Evolutionary conservation across 495 filamentous ascomycete genomes (phyloP).

Genomic region (Penicillium cataractarum): DNA sequence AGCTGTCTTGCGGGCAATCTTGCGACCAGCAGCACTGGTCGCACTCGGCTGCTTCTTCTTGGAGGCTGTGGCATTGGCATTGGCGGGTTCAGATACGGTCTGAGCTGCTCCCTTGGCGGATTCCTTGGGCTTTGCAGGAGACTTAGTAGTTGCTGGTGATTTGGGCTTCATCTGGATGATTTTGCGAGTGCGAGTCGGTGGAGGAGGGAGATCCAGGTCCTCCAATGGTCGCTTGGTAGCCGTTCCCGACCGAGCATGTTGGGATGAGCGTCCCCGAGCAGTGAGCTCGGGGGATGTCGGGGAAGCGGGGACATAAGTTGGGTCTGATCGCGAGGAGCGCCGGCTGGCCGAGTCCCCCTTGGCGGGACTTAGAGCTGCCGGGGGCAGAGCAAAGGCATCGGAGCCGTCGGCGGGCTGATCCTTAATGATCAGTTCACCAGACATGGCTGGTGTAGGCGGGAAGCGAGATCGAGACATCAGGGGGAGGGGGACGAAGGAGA

Average conservation of each 20-base stretch:
- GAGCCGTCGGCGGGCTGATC: conserved; percentile 60
- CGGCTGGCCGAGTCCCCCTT: conserved; percentile 43
- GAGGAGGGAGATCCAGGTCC: conserved; percentile 82
- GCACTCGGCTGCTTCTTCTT: conserved; percentile 72
- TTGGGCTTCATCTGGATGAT: conserved; percentile 96
- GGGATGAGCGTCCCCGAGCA: conserved; percentile 45
- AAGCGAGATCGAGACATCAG: conserved; percentile 75
- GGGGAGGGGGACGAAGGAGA: conserved; percentile 9
- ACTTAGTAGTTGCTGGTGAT: conserved; percentile 31
- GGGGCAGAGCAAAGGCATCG: conserved; percentile 79
- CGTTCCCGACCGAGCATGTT: conserved; percentile 57
- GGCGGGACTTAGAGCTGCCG: conserved; percentile 67
- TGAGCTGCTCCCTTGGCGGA: conserved; percentile 34
- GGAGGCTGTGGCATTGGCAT: conserved; percentile 32
- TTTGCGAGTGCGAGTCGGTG: conserved; percentile 87
- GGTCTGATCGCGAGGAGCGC: conserved; percentile 47
- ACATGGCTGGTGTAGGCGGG: conserved; percentile 84
- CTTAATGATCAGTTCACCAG: conserved; percentile 79
- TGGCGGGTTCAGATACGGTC: conserved; percentile 19
- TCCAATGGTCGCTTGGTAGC: conserved; percentile 53
- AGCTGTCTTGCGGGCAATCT: conserved; percentile 94
- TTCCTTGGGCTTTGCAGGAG: conserved; percentile 32
- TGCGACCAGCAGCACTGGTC: conserved; percentile 80
- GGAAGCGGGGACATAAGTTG: conserved; percentile 58
- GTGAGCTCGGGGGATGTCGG: conserved; percentile 55